Percentiles rank a stretch among this genome's conserved stretches.
phyloP scores from a whole-genome alignment of 352 stramenopile species.

The Halophytophthora polymorphica region DNA sequence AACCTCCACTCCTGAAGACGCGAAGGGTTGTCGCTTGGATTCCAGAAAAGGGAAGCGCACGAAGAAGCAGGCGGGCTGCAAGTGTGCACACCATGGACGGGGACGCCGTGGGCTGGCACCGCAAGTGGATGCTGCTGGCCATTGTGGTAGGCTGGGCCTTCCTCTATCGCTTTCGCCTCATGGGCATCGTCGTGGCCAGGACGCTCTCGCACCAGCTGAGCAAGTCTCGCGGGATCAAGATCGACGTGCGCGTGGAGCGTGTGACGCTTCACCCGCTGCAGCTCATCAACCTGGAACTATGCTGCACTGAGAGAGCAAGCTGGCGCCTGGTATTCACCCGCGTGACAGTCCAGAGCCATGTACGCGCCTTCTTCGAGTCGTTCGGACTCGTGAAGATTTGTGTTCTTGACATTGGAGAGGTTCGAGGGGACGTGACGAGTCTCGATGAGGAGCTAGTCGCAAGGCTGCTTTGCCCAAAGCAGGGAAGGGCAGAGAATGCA shows the following conservation, averaged over 20 bases:
- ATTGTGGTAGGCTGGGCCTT: slow-evolving; percentile 39
- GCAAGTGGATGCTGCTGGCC: slow-evolving; percentile 56
- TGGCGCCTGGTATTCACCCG: slow-evolving; percentile 47
- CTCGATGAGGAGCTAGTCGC: slow-evolving; percentile 38
- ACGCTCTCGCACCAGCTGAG: slow-evolving; percentile 33
- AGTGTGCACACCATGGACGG: slow-evolving; percentile 27
- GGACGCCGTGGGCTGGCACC: slow-evolving; percentile 38
- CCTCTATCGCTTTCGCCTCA: slow-evolving; percentile 51
- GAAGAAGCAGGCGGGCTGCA: neutral
- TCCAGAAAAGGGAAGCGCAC: neutral
- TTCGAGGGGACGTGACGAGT: slow-evolving; percentile 30
- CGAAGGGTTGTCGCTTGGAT: slow-evolving; percentile 21
- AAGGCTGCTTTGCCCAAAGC: slow-evolving; percentile 19
- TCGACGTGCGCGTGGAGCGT: slow-evolving; percentile 39
- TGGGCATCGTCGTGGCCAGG: slow-evolving; percentile 51
- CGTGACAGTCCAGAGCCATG: slow-evolving; percentile 43
- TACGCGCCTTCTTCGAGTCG: slow-evolving; percentile 68
- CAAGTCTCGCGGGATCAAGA: slow-evolving; percentile 17
- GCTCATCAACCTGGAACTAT: slow-evolving; percentile 47
- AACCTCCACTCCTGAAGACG: no score
- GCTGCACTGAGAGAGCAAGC: slow-evolving; percentile 11
- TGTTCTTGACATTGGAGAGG: slow-evolving; percentile 47
- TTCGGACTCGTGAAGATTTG: slow-evolving; percentile 75
- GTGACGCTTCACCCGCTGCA: slow-evolving; percentile 41
- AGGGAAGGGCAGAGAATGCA: slow-evolving; percentile 1